These are phyloP conservation scores for Boletus sp. DNA, from an alignment of 1,284 basidiomycete genomes.

Conservation along the genomic window DNA sequence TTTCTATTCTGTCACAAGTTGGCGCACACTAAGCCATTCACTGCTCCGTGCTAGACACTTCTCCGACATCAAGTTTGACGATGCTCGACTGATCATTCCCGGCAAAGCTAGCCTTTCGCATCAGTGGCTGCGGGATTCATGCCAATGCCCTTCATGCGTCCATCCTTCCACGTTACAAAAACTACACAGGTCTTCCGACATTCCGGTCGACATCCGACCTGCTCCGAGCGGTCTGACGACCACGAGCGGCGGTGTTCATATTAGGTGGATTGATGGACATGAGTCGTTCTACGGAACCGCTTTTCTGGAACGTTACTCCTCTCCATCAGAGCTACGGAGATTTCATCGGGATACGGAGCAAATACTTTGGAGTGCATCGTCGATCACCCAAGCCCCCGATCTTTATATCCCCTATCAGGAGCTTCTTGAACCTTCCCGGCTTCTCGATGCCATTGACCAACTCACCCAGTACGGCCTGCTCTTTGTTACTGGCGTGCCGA, in stretches of 20 bases:
- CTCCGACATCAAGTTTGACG: conserved; percentile 12
- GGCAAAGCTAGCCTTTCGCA: conserved; percentile 46
- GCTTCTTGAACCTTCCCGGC: conserved; percentile 38
- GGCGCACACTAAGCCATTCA: background rate
- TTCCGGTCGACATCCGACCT: conserved; percentile 42
- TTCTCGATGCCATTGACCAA: conserved; percentile 53
- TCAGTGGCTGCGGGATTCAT: conserved; percentile 47
- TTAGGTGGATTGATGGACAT: conserved; percentile 60
- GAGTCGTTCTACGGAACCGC: conserved; percentile 46
- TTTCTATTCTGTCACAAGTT: background rate
- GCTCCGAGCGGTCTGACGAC: conserved; percentile 36
- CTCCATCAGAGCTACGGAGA: conserved; percentile 25
- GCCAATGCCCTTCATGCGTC: conserved; percentile 50
- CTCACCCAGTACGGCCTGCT: conserved; percentile 53
- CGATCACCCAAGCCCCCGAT: conserved; percentile 34
- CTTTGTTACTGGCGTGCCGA: conserved; percentile 59
- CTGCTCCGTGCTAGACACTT: conserved; percentile 5
- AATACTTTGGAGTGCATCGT: conserved; percentile 36
- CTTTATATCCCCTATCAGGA: conserved; percentile 53
- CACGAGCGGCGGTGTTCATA: conserved; percentile 40
- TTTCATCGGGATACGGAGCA: conserved; percentile 41
- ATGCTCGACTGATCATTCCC: conserved; percentile 17
- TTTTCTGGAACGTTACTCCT: conserved; percentile 51
- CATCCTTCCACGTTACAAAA: conserved; percentile 78
- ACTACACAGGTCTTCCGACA: conserved; percentile 67